Conservation (phyloP, 2,329 filamentous ascomycete species). For the Aspergillus novoparasiticus region DNA sequence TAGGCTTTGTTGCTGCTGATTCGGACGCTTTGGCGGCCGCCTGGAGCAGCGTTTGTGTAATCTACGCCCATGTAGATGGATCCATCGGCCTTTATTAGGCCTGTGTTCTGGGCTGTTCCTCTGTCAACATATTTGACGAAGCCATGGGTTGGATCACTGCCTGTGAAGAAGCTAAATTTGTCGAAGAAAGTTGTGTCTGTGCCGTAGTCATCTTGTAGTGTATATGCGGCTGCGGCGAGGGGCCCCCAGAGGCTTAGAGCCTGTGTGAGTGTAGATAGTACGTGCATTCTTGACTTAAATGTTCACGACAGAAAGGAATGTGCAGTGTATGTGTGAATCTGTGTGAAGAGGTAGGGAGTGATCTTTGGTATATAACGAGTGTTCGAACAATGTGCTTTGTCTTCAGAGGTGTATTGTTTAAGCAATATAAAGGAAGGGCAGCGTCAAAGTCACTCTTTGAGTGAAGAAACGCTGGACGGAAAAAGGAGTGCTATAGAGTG, state of each 20-base stretch:
- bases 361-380: neutral
- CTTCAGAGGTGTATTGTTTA: neutral
- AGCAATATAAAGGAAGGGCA: constrained; percentile 7
- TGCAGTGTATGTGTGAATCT: constrained; percentile 5
- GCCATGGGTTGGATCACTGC: constrained; percentile 70
- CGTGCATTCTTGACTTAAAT: constrained; percentile 28
- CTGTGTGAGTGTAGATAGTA: constrained; percentile 30
- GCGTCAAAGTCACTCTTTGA: constrained; percentile 1
- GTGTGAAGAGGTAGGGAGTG: neutral
- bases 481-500: constrained; percentile 6
- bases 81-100: constrained; percentile 61
- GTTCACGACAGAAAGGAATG: constrained; percentile 11
- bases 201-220: constrained; percentile 53
- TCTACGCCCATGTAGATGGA: constrained; percentile 73
- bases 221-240: constrained; percentile 40
- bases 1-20: constrained; percentile 67
- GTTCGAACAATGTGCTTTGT: neutral
- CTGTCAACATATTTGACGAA: constrained; percentile 71
- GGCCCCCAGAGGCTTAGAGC: constrained; percentile 32
- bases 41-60: constrained; percentile 56
- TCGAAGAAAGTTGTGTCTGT: constrained; percentile 51
- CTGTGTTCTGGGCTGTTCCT: constrained; percentile 57
- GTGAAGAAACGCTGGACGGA: neutral
- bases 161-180: constrained; percentile 56
- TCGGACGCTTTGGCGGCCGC: constrained; percentile 71